Conservation (phyloP, 177 flowering plant species). For the Telopea speciosissima region DNA sequence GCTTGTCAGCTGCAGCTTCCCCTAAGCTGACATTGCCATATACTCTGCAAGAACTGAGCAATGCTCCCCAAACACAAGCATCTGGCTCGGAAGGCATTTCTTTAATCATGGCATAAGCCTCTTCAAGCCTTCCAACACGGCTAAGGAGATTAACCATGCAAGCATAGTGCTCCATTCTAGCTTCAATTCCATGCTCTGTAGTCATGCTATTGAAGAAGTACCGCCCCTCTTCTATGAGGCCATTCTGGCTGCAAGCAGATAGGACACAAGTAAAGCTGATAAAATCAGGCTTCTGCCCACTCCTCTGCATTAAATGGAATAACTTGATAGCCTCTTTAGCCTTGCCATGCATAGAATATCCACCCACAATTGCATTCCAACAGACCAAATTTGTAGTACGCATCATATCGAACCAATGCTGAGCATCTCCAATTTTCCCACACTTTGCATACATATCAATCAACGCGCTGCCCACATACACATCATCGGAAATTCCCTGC, state of each 20-base stretch:
- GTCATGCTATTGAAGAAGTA: conserved; percentile 57
- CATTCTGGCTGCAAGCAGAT: conserved; percentile 76
- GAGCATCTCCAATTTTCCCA: conserved; percentile 53
- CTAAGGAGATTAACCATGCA: conserved; percentile 79
- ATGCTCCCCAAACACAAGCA: conserved; percentile 88
- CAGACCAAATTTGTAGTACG: conserved; percentile 48
- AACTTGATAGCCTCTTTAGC: conserved; percentile 57
- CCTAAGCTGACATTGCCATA: conserved; percentile 57
- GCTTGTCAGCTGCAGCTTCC: conserved; percentile 58
- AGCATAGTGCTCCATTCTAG: conserved; percentile 76
- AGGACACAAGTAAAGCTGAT: conserved; percentile 65
- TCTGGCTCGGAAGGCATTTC: conserved; percentile 71
- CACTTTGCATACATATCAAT: conserved; percentile 74
- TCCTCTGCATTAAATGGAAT: conserved; percentile 50
- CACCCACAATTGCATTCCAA: conserved; percentile 78
- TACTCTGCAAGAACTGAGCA: conserved; percentile 70
- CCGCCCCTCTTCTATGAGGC: conserved; percentile 59
- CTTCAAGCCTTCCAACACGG: conserved; percentile 72
- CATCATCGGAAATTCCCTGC: conserved; percentile 37
- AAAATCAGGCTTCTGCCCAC: conserved; percentile 55
- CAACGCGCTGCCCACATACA: conserved; percentile 60
- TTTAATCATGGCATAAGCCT: conserved; percentile 63
- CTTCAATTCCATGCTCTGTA: conserved; percentile 46
- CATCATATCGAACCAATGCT: conserved; percentile 53
- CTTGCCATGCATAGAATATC: conserved; percentile 81